Evolutionary conservation across 2,329 filamentous ascomycete species (phyloP), one percentile per base, ranked within the genome.

Genomic region (Emmonsiellopsis sp.): DNA sequence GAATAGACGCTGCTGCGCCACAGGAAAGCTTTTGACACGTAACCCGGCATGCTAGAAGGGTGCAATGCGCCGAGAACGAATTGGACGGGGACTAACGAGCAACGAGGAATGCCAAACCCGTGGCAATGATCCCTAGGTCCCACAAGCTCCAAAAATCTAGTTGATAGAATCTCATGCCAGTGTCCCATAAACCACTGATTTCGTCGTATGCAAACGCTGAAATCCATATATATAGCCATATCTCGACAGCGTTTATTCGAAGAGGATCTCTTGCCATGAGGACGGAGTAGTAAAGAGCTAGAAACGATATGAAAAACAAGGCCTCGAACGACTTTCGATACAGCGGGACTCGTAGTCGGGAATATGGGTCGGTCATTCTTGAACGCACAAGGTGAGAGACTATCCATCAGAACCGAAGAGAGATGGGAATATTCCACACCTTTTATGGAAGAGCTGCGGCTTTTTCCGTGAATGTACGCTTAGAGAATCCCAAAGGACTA

Each of bases 191-290:
- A 62, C 94, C 89, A 62, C 86, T 87, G 54, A 93, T 75, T 69
- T 91, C 90, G 61, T 95, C 90, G 64, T 93, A 94, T 40, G 87
- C 83, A 72, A 95, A 95, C 7, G 89, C 86, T 4, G 84, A 83
- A 61, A 95, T 85, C 87, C 89, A 95, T 50, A 95, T 70, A 65
- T 92, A 93, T 42, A 96, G 79, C 13, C 88, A 65, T 1, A 85
- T 71, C 67, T 96, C 90, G 15, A 84, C 74, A 0, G 76, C 65
- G 0, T 86, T 89, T 51, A 95, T 81, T 31, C 76, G 74, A 15
- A 77, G 75, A 7, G 83, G 79, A 59, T 86, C 82, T 56, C 87
- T 78, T 60, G 89, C 82, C 45, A 94, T 80, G 34, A 95, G 77
- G 0, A 95, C 90, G n/a, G 82, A 78, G 64, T 95, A 96, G 70